Evolutionary conservation across 2,329 filamentous ascomycete species (phyloP).

Genomic region (Monosporascus cannonballus): DNA sequence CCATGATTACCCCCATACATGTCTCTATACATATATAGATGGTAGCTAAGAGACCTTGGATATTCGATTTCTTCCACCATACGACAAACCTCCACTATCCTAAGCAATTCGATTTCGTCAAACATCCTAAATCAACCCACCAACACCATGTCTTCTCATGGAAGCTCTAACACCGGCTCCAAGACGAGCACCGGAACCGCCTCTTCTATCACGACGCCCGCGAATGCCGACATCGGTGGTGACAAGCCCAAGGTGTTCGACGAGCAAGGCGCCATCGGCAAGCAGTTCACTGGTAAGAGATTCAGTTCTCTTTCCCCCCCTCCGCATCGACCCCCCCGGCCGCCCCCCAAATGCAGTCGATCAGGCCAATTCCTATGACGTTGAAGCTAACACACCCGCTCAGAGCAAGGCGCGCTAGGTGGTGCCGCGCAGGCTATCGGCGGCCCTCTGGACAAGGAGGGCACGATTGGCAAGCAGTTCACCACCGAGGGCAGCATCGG

Average conservation of each 20-base stretch:
- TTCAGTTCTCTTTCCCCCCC: not conserved
- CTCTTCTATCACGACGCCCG: conserved; percentile 22
- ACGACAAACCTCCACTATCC: not conserved
- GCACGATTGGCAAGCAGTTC: conserved; percentile 49
- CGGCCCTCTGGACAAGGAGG: conserved; percentile 43
- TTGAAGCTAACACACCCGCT: not conserved
- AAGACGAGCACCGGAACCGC: conserved; percentile 23
- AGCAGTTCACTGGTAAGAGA: conserved; percentile 45
- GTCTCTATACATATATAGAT: not conserved
- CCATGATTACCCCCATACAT: not conserved
- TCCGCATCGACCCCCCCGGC: not conserved
- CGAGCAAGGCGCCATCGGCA: conserved; percentile 44
- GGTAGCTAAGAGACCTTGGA: not conserved
- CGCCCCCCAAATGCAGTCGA: not conserved
- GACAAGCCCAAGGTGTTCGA: conserved; percentile 38
- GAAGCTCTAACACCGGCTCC: conserved; percentile 25
- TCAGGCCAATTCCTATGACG: not conserved
- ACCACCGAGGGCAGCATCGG: conserved; percentile 46
- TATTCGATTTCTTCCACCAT: not conserved
- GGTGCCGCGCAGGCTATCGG: conserved; percentile 44
- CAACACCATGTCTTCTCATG: conserved; percentile 22
- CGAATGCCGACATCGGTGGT: conserved; percentile 23
- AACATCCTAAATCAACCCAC: not conserved
- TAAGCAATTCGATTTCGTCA: not conserved
- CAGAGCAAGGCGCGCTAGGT: conserved; percentile 43